Evolutionary conservation across 208 protist genomes (phyloP).

Genomic region (Wallacemonas sp.): DNA sequence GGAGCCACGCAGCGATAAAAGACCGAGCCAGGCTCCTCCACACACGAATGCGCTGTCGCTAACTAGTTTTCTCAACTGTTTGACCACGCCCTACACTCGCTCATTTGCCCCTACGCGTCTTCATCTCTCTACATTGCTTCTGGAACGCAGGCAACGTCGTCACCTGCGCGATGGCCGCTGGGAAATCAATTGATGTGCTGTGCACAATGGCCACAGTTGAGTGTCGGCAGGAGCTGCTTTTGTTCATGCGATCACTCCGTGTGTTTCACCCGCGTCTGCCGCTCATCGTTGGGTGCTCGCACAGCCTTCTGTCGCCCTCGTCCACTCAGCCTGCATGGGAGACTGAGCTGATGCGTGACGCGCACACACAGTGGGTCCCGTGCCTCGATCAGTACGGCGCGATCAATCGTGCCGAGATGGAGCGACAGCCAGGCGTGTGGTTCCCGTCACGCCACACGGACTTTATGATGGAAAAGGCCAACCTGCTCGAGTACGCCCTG

Average conservation of each 20-base stretch:
- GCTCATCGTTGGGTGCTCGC: constrained; percentile 59
- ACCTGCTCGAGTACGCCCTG: constrained; percentile 72
- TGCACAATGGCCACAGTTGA: constrained; percentile 83
- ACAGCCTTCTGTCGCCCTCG: constrained; percentile 19
- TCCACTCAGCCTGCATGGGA: background rate
- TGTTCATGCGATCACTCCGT: constrained; percentile 67
- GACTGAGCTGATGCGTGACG: constrained; percentile 17
- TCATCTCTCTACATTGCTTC: too few relatives aligned
- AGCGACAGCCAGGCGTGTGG: constrained; percentile 60
- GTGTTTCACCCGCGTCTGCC: constrained; percentile 50
- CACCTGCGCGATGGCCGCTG: too few relatives aligned
- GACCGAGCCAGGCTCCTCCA: too few relatives aligned
- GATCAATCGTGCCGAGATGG: constrained; percentile 67
- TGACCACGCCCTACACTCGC: too few relatives aligned
- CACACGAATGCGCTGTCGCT: too few relatives aligned
- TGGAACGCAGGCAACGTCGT: too few relatives aligned
- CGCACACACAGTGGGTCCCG: constrained; percentile 49
- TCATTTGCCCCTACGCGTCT: too few relatives aligned
- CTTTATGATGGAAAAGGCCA: constrained; percentile 90
- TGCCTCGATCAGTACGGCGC: constrained; percentile 65
- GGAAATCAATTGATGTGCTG: constrained; percentile 40
- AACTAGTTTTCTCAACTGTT: background rate
- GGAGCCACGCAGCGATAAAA: too few relatives aligned
- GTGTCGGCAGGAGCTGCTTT: constrained; percentile 67
- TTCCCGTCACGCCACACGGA: constrained; percentile 70